Evolutionary conservation across 148 eudicot species (phyloP), one percentile per base, ranked within the genome.

Genomic region (Cornus controversa): DNA sequence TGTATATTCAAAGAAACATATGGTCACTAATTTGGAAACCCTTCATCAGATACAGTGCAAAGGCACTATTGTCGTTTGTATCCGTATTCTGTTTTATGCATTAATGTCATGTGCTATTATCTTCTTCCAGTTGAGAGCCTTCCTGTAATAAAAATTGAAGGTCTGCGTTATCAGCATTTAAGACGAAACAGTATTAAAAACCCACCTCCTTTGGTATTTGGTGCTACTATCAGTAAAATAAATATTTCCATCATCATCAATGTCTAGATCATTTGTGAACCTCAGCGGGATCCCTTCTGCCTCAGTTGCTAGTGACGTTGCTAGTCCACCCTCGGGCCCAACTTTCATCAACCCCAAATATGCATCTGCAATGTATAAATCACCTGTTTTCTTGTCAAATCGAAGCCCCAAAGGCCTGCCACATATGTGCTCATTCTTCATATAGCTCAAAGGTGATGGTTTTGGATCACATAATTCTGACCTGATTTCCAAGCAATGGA

Each of bases 331-430:
- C 66, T 91, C 84, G 37, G 97, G 90, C 7, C 99, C 97, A 25
- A 95, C 99, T 71, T 91, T 93, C 96, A 93, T 84, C 80, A 95
- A 65, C 36, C 99, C 99, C 75, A 90, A 82, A 86, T 95, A 95
- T 23, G 97, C 97, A 87, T 95, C 99, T 42, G 96, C 96, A 53
- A 95, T 95, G 85, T 93, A 95, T 75, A 95, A 78, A 70, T 95
- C 99, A 53, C 99, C 97, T 37, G 93, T 89, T 77, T 68, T 87
- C 80, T 93, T 93, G 85, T 95, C 82, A 77, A 95, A 95, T 45
- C 97, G 83, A 50, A 95, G 86, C 54, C 99, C 99, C 76, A 95
- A 79, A 60, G 99, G 94, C 81, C 97, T 86, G 8, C 99, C 97
- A 85, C 99, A 95, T 63, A 93, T 86, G 85, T 95, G 97, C 89